phyloP scores from a whole-genome alignment of 768 basidiomycete genomes.

The Lactifluus echinatus region DNA sequence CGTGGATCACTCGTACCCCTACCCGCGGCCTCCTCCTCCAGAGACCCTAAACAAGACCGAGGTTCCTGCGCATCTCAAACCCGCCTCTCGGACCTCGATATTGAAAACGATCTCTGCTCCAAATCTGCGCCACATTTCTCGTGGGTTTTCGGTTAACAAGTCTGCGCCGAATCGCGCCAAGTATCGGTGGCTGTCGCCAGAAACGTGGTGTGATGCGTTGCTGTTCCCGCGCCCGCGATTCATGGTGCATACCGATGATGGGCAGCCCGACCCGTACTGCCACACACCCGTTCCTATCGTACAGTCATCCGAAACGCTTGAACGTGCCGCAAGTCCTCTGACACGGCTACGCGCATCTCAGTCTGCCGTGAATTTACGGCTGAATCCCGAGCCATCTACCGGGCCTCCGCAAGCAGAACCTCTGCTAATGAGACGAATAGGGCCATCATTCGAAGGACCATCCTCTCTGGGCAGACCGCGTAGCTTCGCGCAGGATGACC shows the following conservation, averaged over 20 bases:
- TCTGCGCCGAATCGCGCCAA: slow-evolving; percentile 32
- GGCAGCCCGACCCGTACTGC: slow-evolving; percentile 15
- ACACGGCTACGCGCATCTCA: background rate
- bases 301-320: background rate
- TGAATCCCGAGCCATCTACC: background rate
- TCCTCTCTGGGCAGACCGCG: slow-evolving; percentile 34
- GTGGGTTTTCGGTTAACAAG: slow-evolving; percentile 15
- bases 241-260: slow-evolving; percentile 36
- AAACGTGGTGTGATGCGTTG: slow-evolving; percentile 77
- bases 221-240: slow-evolving; percentile 70
- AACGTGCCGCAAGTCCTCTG: background rate
- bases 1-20: slow-evolving; percentile 21
- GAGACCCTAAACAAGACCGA: slow-evolving; percentile 32
- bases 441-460: background rate
- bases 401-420: slow-evolving; percentile 18
- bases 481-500: slow-evolving; percentile 53
- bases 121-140: slow-evolving; percentile 36
- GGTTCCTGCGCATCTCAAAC: slow-evolving; percentile 26
- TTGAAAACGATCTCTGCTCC: slow-evolving; percentile 60
- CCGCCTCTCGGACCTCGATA: slow-evolving; percentile 29
- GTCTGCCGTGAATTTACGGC: slow-evolving; percentile 4
- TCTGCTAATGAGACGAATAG: background rate
- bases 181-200: slow-evolving; percentile 62
- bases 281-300: background rate
- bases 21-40: slow-evolving; percentile 13